Evolutionary conservation across 1,284 basidiomycete genomes (phyloP).

Genomic region (Papiliotrema laurentii): DNA sequence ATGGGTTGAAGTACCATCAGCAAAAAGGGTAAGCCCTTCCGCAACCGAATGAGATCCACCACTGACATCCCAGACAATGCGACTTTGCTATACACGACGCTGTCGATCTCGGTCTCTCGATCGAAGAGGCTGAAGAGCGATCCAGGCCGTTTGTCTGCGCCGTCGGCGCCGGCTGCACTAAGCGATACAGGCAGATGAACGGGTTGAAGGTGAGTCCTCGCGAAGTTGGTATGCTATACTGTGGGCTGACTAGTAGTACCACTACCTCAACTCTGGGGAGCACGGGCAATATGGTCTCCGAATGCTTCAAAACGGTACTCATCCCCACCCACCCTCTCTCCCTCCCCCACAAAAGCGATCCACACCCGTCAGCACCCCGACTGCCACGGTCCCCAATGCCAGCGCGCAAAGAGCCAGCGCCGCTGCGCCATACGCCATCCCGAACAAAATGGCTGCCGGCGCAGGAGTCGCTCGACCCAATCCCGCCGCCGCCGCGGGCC

Average conservation of each 20-base stretch:
- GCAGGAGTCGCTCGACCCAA: not conserved
- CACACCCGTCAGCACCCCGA: not conserved
- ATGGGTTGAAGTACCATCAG: slow-evolving; percentile 94
- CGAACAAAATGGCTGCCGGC: not conserved
- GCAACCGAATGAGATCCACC: not conserved
- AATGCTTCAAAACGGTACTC: slow-evolving; percentile 76
- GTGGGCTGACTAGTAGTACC: slow-evolving; percentile 55
- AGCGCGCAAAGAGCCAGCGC: not conserved
- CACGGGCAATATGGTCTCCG: slow-evolving; percentile 83
- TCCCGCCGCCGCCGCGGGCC: not conserved
- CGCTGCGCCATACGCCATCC: slow-evolving; percentile 5
- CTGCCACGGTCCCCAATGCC: not conserved
- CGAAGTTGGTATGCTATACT: not conserved
- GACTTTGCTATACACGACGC: slow-evolving; percentile 78
- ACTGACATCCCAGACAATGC: slow-evolving; percentile 60
- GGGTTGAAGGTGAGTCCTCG: slow-evolving; percentile 59
- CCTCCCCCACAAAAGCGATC: slow-evolving; percentile 16
- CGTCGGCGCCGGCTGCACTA: slow-evolving; percentile 75
- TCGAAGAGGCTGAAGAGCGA: slow-evolving; percentile 74
- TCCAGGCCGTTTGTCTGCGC: slow-evolving; percentile 82
- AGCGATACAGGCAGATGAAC: slow-evolving; percentile 98
- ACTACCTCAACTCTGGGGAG: slow-evolving; percentile 94
- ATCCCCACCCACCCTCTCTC: slow-evolving; percentile 49
- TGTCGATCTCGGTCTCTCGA: slow-evolving; percentile 63
- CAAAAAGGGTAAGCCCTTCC: slow-evolving; percentile 50